Evolutionary conservation across 2,329 filamentous ascomycete genomes (phyloP).

Genomic region (Fusarium buharicum): DNA sequence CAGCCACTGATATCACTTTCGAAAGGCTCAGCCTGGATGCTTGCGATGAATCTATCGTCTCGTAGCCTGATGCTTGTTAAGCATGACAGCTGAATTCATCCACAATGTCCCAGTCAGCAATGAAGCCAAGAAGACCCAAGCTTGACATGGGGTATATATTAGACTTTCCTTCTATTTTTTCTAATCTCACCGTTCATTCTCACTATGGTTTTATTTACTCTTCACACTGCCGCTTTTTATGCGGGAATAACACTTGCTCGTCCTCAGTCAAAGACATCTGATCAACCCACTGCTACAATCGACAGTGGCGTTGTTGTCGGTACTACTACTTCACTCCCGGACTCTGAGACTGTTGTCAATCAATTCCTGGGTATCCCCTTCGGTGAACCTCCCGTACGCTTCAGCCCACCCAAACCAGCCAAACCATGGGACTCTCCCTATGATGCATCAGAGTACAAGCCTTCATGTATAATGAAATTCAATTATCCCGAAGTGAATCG

Average conservation of each 20-base stretch:
- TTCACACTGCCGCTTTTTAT: slow-evolving; percentile 1
- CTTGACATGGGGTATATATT: background rate
- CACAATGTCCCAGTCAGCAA: background rate
- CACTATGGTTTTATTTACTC: slow-evolving; percentile 15
- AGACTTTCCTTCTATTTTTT: background rate
- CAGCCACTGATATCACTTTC: background rate
- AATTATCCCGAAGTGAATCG: slow-evolving; percentile 31
- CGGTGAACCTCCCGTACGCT: slow-evolving; percentile 43
- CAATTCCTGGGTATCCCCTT: slow-evolving; percentile 49
- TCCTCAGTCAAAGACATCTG: background rate
- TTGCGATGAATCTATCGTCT: too few species aligned
- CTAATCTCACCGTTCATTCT: background rate
- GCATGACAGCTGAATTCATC: slow-evolving; percentile 1
- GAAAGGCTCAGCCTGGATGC: background rate
- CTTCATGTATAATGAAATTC: slow-evolving; percentile 45
- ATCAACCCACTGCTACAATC: slow-evolving; percentile 30
- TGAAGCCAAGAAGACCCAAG: background rate
- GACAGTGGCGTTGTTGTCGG: slow-evolving; percentile 34
- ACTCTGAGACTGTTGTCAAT: slow-evolving; percentile 35
- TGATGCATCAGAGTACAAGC: slow-evolving; percentile 40
- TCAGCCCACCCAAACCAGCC: slow-evolving; percentile 35
- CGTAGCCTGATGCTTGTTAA: background rate
- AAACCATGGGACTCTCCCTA: slow-evolving; percentile 33
- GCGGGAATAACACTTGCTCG: background rate
- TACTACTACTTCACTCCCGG: slow-evolving; percentile 26